Evolutionary conservation across 2,329 filamentous ascomycete species (phyloP), one percentile per base, ranked within the genome.

Genomic region (Colletotrichum paranaense): DNA sequence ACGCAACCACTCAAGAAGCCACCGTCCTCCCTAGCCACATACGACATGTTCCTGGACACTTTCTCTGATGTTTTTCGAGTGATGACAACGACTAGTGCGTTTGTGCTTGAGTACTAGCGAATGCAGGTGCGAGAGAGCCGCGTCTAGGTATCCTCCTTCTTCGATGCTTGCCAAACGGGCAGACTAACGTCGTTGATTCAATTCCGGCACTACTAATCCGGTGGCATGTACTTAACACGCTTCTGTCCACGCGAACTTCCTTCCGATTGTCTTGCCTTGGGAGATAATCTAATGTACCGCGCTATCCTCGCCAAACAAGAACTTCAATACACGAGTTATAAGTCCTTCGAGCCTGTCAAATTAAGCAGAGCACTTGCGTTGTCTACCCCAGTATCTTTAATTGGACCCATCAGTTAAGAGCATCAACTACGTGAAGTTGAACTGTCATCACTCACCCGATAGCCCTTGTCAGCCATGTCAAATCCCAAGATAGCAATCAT

Each of bases 401-500:
- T 24, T 4, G n/a, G 22, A 9, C 30, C 5, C 12, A 9, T 5
- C 7, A 42, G 11, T 24, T 6, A 11, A 6, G n/a, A n/a, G 8
- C 19, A 0, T 14, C 14, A 24, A 9, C 9, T 19, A 14, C 38
- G 7, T 42, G n/a, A 26, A n/a, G 19, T 42, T n/a, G 5, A 12
- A 26, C 2, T 11, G 12, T 12, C 53, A 5, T 24, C 24, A 52
- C 8, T 5, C 9, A 16, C 7, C 5, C 7, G 7, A 32, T n/a
- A 49, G 11, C 4, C n/a, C n/a, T n/a, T 1, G 14, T 30, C 38
- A 35, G 38, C 32, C 12, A 72, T 72, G 72, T 42, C 59, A 1
- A 30, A 12, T n/a, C 63, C 24, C 16, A 67, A 77, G 68, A 85
- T 88, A 71, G 86, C 86, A 66, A 87, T 88, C 64, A 79, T 88